Percentiles rank a stretch among this genome's conserved stretches.
Evolutionary conservation across 306 rosid species (phyloP).

Genomic region (Chamaecrista fasciculata): DNA sequence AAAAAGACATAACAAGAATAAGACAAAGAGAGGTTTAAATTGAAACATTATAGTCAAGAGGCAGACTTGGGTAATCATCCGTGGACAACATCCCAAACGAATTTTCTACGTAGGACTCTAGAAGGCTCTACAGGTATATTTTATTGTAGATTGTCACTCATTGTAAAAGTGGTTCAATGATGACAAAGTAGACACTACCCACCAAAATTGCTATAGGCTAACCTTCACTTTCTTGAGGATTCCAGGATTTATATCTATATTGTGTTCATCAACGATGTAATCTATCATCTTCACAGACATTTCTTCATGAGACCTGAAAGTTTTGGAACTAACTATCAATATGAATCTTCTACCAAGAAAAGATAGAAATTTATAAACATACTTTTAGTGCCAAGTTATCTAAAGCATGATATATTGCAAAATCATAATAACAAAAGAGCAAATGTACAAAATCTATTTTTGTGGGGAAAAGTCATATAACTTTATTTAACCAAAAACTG

Average conservation of each 20-base stretch:
- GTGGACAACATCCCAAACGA: not conserved
- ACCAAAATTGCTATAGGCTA: not conserved
- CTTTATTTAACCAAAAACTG: not conserved
- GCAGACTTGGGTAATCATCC: too few species aligned
- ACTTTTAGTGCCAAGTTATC: not conserved
- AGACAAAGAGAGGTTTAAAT: not conserved
- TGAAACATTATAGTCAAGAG: not conserved
- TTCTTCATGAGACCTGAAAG: constrained; percentile 52
- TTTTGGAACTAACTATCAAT: constrained; percentile 2
- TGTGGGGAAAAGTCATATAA: not conserved
- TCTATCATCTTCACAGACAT: constrained; percentile 53
- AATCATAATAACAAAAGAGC: not conserved
- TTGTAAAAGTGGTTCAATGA: not conserved
- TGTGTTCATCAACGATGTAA: constrained; percentile 49
- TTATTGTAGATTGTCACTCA: not conserved
- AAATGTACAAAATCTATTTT: not conserved
- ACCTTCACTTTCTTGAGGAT: constrained; percentile 48
- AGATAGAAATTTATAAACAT: constrained; percentile 1
- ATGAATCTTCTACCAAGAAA: constrained; percentile 21
- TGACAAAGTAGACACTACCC: not conserved
- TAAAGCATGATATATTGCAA: not conserved
- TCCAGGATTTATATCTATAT: constrained; percentile 41
- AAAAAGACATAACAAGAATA: not conserved
- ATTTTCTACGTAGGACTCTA: not conserved
- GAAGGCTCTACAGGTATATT: not conserved